A percentile compares a stretch with the other conserved stretches of the same genome.
Evolutionary conservation across 805 yeast species (phyloP).

Genomic region (Suhomyces tanzawaensis): DNA sequence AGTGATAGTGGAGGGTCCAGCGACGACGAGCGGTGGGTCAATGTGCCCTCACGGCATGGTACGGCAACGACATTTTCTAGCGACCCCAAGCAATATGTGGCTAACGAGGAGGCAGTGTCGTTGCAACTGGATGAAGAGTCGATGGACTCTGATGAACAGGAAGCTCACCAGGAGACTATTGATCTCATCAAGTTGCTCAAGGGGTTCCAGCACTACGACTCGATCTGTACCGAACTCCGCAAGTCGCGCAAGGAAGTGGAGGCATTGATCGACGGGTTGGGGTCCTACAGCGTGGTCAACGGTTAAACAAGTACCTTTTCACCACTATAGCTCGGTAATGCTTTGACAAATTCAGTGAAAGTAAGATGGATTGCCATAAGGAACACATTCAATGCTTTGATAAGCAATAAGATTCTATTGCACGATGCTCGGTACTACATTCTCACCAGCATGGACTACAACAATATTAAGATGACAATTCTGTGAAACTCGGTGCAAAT

Average conservation of each 20-base stretch:
- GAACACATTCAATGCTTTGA: no score
- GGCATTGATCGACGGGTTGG: constrained; percentile 37
- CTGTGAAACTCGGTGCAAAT: no score
- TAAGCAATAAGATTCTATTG: no score
- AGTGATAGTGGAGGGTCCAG: constrained; percentile 10
- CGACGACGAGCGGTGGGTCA: constrained; percentile 12
- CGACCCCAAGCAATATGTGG: background rate
- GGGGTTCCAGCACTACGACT: constrained; percentile 56
- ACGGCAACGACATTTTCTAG: background rate
- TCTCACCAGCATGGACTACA: no score
- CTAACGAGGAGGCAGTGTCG: constrained; percentile 1
- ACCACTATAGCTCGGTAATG: no score
- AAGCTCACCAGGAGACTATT: constrained; percentile 27
- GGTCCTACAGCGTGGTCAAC: constrained; percentile 35
- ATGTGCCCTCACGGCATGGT: no score
- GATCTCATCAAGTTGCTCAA: constrained; percentile 45
- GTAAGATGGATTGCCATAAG: no score
- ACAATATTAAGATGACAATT: no score
- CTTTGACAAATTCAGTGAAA: no score
- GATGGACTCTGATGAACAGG: constrained; percentile 10
- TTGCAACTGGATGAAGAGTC: constrained; percentile 17
- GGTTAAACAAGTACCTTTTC: constrained; percentile 15
- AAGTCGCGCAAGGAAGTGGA: constrained; percentile 57
- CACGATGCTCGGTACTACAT: no score
- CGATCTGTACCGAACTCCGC: constrained; percentile 67